A percentile compares a stretch with the other conserved stretches of the same genome.
Conservation (phyloP, 768 basidiomycete species). For the Amanita thiersii region DNA sequence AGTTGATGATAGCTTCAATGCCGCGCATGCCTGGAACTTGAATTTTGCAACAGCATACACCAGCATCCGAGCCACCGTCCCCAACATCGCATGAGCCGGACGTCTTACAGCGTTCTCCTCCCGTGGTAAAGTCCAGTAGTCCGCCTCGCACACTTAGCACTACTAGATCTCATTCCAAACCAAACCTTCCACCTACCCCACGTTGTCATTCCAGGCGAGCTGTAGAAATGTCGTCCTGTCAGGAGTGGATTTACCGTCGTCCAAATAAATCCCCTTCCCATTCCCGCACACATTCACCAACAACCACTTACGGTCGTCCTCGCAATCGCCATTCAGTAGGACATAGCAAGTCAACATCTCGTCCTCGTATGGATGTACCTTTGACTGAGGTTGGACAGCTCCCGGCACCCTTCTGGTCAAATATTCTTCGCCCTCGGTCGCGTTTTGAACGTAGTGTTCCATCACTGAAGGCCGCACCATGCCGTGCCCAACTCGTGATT, state of each 20-base stretch:
- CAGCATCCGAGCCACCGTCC: not conserved
- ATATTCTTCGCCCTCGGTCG: conserved; percentile 25
- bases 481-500: conserved; percentile 21
- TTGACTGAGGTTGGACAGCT: not conserved
- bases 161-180: not conserved
- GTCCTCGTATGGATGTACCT: not conserved
- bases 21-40: not conserved
- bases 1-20: not conserved
- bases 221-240: conserved; percentile 16
- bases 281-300: conserved; percentile 14
- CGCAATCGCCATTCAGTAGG: not conserved
- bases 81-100: not conserved
- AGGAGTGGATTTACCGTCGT: conserved; percentile 42
- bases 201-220: conserved; percentile 12
- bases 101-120: not conserved
- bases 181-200: conserved; percentile 17
- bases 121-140: not conserved
- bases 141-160: not conserved
- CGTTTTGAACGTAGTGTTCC: conserved; percentile 25
- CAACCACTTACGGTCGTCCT: conserved; percentile 12
- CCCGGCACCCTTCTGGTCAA: conserved; percentile 27
- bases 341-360: not conserved
- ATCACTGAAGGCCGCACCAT: conserved; percentile 24
- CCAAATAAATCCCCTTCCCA: conserved; percentile 25
- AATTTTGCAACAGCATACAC: conserved; percentile 1